phyloP scores from a whole-genome alignment of 331 rosid species.

The Rhamnella rubrinervis region DNA sequence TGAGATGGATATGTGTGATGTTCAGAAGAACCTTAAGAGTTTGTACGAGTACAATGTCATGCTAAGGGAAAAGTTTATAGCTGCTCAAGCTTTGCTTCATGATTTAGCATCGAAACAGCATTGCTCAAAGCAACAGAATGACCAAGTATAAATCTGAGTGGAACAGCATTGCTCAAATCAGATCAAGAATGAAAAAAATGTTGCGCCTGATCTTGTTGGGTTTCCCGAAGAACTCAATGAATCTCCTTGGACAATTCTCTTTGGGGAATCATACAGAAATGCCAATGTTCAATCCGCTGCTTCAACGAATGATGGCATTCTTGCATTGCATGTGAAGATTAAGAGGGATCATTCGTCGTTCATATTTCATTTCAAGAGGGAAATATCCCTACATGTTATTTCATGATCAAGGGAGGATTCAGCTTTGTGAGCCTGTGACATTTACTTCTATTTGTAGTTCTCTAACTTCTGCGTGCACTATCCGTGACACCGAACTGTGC shows the following conservation, averaged over 20 bases:
- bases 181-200: too few species aligned
- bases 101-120: slow-evolving; percentile 43
- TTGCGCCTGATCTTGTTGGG: neutral
- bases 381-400: slow-evolving; percentile 11
- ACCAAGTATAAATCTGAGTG: slow-evolving; percentile 1
- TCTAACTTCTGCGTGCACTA: too few species aligned
- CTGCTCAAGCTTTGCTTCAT: slow-evolving; percentile 54
- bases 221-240: neutral
- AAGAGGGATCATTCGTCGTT: slow-evolving; percentile 17
- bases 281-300: slow-evolving; percentile 8
- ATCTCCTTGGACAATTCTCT: slow-evolving; percentile 17
- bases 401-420: too few species aligned
- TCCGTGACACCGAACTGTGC: too few species aligned
- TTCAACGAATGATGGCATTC: slow-evolving; percentile 9
- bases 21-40: slow-evolving; percentile 65
- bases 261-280: slow-evolving; percentile 9
- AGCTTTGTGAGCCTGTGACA: too few species aligned
- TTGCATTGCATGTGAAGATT: slow-evolving; percentile 9
- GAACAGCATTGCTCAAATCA: slow-evolving; percentile 3
- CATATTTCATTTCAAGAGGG: slow-evolving; percentile 14
- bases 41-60: slow-evolving; percentile 69
- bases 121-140: slow-evolving; percentile 27
- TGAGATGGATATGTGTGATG: slow-evolving; percentile 63
- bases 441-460: too few species aligned
- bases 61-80: slow-evolving; percentile 71